These are phyloP conservation scores for Solanum sitiens DNA, from an alignment of 257 asterid species.

Conservation along the genomic window DNA sequence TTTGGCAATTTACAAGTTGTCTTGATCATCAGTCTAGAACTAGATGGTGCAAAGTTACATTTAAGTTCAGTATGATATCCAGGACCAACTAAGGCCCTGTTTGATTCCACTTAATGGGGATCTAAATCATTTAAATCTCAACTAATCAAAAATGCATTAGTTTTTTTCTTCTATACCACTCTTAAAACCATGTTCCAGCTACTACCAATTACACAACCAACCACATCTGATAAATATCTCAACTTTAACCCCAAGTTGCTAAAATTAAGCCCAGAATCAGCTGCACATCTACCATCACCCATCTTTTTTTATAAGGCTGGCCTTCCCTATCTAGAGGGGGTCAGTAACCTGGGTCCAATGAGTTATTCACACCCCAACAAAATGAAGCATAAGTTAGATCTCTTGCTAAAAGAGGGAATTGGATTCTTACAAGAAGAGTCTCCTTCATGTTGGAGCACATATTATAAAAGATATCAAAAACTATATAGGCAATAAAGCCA, in stretches of 20 bases:
- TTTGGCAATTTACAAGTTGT: neutral
- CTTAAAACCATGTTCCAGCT: neutral
- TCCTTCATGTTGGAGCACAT: neutral
- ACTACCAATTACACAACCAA: neutral
- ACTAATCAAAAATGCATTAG: neutral
- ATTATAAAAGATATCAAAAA: neutral
- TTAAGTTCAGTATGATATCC: neutral
- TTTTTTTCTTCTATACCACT: neutral
- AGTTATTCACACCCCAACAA: neutral
- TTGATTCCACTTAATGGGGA: neutral
- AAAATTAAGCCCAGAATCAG: neutral
- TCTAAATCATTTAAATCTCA: neutral
- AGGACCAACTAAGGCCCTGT: neutral
- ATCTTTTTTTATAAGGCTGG: neutral
- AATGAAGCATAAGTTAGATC: neutral
- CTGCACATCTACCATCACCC: neutral
- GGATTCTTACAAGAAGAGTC: neutral
- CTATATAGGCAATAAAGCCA: neutral
- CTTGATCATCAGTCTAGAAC: neutral
- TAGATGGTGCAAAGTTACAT: neutral
- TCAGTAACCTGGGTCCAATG: neutral
- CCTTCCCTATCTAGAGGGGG: neutral
- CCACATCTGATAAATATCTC: neutral
- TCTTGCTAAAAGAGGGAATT: neutral
- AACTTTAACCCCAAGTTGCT: neutral